Evolutionary conservation across 1,139 yeast species (phyloP), one percentile per base, ranked within the genome.

Genomic region (Magnusiomyces clavatus): DNA sequence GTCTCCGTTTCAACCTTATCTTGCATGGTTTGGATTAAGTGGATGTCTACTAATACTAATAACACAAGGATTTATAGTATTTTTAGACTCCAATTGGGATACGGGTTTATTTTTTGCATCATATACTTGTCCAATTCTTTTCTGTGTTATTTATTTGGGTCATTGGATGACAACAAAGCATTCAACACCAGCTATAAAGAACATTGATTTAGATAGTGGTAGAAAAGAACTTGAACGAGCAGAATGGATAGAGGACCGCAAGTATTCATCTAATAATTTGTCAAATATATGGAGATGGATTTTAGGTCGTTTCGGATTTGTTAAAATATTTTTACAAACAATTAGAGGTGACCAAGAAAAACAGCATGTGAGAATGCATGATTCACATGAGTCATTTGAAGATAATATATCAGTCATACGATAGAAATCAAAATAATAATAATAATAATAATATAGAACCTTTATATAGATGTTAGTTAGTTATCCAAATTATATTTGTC

Each of bases 1-100:
- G 62, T 82, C 94, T 2, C 87, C 87, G 8, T 75, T 82, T 44
- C 95, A 87, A 63, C 95, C 95, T 0, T 85, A 76, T 61, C 68
- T 81, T 34, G 92, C 95, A 0, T 77, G 80, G 47, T 70, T 81
- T 57, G 95, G 95, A 0, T 68, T 84, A 46, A 52, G 79, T 16
- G 80, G 83, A 1, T 76, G 86, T 1, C 57, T 74, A 1, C 46
- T 78, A 16, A 72, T 88, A 41, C 77, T 85, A 1, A 58, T 85
- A 3, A 72, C 82, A 24, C 78, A 82, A 76, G 96, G 96, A 0
- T 83, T 80, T 64, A 79, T 81, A 11, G 52, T 84, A 1, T 83
- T 84, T 57, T 65, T 84, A 50, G 67, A 70, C 8, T 81, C 75
- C 1, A 73, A 75, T 54, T 86, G 92, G 88, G 77, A 81, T 57